These are phyloP conservation scores for Botrytis sinoallii DNA, from an alignment of 2,329 filamentous ascomycete species.

Conservation along the genomic window DNA sequence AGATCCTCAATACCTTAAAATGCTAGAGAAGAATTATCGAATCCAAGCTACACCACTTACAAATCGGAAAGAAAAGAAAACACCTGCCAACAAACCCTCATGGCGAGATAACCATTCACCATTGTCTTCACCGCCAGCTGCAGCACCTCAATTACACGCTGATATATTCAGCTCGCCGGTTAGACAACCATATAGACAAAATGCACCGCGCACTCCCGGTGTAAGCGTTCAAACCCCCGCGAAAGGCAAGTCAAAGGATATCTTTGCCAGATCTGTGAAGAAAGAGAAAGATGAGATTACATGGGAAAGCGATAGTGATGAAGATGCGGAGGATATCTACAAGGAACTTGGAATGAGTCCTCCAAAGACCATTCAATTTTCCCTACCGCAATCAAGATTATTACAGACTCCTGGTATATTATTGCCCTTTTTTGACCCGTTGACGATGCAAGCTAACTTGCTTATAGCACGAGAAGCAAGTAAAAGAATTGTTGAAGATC, in stretches of 20 bases:
- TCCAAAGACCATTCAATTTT: slow-evolving; percentile 89
- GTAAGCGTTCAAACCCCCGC: slow-evolving; percentile 81
- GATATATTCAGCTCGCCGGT: slow-evolving; percentile 81
- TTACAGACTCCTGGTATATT: slow-evolving; percentile 75
- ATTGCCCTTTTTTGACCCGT: neutral
- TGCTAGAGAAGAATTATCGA: slow-evolving; percentile 95
- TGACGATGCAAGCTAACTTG: slow-evolving; percentile 1
- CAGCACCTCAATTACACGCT: slow-evolving; percentile 76
- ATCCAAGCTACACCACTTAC: slow-evolving; percentile 86
- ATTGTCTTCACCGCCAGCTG: slow-evolving; percentile 72
- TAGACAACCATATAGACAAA: slow-evolving; percentile 40
- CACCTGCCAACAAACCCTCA: slow-evolving; percentile 35
- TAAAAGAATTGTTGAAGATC: slow-evolving; percentile 75
- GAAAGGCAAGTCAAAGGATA: slow-evolving; percentile 49
- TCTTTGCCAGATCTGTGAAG: slow-evolving; percentile 40
- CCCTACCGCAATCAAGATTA: slow-evolving; percentile 71
- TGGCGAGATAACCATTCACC: slow-evolving; percentile 37
- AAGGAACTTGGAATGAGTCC: slow-evolving; percentile 71
- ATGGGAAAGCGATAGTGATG: slow-evolving; percentile 68
- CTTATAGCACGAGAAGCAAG: slow-evolving; percentile 72
- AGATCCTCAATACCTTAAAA: slow-evolving; percentile 81
- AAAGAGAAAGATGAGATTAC: slow-evolving; percentile 53
- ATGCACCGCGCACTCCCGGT: slow-evolving; percentile 67
- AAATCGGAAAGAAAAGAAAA: slow-evolving; percentile 23
- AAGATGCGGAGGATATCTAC: slow-evolving; percentile 57